phyloP scores from a whole-genome alignment of 768 basidiomycete genomes.

The Suillus weaverae region DNA sequence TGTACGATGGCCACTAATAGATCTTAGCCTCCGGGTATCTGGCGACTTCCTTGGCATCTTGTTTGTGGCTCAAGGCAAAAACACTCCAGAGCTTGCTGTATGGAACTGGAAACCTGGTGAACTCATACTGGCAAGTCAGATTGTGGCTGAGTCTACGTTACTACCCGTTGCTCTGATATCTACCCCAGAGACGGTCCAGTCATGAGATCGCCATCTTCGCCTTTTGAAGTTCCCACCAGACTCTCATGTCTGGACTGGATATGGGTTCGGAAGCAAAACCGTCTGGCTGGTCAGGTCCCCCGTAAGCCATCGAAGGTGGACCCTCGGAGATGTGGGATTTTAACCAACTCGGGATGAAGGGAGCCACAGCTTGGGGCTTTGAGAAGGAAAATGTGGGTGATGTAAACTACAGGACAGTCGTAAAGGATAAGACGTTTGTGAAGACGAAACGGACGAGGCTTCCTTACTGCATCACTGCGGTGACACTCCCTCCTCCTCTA shows the following conservation, averaged over 20 bases:
- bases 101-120: background rate
- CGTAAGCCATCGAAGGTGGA: background rate
- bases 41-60: background rate
- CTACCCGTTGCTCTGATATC: background rate
- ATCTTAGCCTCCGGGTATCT: background rate
- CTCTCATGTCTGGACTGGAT: slow-evolving; percentile 55
- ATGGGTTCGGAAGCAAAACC: slow-evolving; percentile 49
- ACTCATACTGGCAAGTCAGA: background rate
- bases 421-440: slow-evolving; percentile 37
- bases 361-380: background rate
- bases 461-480: slow-evolving; percentile 44
- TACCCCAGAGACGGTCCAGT: background rate
- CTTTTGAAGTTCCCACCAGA: slow-evolving; percentile 33
- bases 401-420: slow-evolving; percentile 26
- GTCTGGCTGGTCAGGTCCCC: too few relatives aligned
- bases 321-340: slow-evolving; percentile 47
- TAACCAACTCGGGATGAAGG: slow-evolving; percentile 43
- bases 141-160: background rate
- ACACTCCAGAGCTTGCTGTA: background rate
- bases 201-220: background rate
- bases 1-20: background rate
- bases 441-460: slow-evolving; percentile 43
- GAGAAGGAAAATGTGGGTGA: slow-evolving; percentile 7
- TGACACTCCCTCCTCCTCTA: slow-evolving; percentile 17
- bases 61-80: background rate